Percentiles rank a stretch among this genome's conserved stretches.
Evolutionary conservation across 1,139 yeast species (phyloP).

Genomic region (Debaryomycetaceae sp.): DNA sequence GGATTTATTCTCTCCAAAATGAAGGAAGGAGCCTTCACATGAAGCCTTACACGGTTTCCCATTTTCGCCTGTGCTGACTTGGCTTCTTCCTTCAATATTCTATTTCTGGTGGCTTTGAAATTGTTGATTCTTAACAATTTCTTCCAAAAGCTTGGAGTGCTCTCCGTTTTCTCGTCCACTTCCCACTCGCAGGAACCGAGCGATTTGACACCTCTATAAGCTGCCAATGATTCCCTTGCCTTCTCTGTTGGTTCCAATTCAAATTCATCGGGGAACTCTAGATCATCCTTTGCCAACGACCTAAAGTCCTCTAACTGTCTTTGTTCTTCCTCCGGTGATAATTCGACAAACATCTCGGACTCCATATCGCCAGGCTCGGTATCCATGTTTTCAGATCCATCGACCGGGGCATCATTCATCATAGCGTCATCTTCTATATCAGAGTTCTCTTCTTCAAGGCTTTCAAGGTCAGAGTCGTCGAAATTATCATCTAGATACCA

Average conservation of each 20-base stretch:
- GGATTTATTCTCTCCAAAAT: constrained; percentile 44
- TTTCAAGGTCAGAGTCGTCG: constrained; percentile 51
- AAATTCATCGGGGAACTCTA: constrained; percentile 93
- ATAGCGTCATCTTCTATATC: constrained; percentile 23
- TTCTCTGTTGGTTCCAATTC: constrained; percentile 75
- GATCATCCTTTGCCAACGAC: constrained; percentile 71
- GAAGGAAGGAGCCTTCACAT: constrained; percentile 57
- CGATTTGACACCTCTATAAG: constrained; percentile 86
- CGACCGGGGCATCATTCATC: constrained; percentile 29
- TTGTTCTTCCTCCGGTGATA: constrained; percentile 79
- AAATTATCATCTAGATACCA: constrained; percentile 73
- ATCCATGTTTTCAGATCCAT: constrained; percentile 26
- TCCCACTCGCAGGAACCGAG: constrained; percentile 85
- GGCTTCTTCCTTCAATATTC: constrained; percentile 58
- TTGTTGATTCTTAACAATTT: constrained; percentile 72
- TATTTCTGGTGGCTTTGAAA: constrained; percentile 74
- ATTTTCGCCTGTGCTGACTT: constrained; percentile 58
- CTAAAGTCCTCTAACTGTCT: constrained; percentile 71
- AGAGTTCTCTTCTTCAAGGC: constrained; percentile 38
- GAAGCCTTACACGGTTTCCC: constrained; percentile 64
- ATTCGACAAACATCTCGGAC: constrained; percentile 66
- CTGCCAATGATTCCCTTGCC: constrained; percentile 68
- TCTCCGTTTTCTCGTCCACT: constrained; percentile 72
- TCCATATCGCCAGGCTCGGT: constrained; percentile 48
- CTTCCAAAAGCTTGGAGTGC: constrained; percentile 76